phyloP scores from a whole-genome alignment of 345 rosid species.

The Trapa bicornis region DNA sequence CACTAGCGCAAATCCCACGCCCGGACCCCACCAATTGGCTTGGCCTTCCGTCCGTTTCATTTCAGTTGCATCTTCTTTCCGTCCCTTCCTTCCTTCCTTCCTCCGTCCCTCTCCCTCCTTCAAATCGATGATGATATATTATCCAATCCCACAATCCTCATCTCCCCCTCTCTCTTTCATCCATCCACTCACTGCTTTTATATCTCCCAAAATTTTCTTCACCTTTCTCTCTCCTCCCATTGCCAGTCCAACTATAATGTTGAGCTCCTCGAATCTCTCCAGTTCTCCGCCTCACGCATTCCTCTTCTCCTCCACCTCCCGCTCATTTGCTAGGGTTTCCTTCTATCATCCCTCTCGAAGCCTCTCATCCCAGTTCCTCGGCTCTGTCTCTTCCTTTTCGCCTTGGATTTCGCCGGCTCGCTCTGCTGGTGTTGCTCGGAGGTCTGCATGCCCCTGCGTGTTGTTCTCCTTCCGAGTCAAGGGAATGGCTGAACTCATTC shows the following conservation, averaged over 20 bases:
- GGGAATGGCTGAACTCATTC: slow-evolving; percentile 58
- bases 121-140: slow-evolving; percentile 2
- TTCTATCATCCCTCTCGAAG: background rate
- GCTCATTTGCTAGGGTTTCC: background rate
- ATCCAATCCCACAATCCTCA: background rate
- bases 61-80: no score
- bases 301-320: slow-evolving; percentile 24
- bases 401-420: slow-evolving; percentile 13
- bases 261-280: slow-evolving; percentile 15
- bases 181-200: background rate
- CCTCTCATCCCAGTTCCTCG: slow-evolving; percentile 1
- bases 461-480: slow-evolving; percentile 19
- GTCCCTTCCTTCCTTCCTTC: no score
- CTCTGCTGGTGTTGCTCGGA: slow-evolving; percentile 17
- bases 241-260: slow-evolving; percentile 8
- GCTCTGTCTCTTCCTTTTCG: slow-evolving; percentile 16
- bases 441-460: slow-evolving; percentile 17
- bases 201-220: background rate
- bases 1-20: no score
- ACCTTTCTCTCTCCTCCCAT: slow-evolving; percentile 14
- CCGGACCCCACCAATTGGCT: no score
- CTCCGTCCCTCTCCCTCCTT: background rate
- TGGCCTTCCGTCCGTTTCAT: no score
- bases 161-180: background rate
- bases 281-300: slow-evolving; percentile 27